Conservation (phyloP, 202 grass and related monocot species). For the Thinopyrum obtusiflorum region DNA sequence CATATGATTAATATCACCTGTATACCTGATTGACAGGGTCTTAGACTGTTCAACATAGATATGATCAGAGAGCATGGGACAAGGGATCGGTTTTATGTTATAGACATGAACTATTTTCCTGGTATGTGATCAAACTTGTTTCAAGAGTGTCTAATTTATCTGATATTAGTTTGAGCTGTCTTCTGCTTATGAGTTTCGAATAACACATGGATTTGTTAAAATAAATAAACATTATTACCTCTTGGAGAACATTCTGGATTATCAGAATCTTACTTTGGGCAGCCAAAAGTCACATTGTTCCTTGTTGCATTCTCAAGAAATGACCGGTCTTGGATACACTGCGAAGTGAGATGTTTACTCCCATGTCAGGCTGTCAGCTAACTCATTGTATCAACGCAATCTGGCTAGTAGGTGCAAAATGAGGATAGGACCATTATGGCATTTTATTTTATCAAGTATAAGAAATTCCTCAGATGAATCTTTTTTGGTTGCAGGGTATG, state of each 20-base stretch:
- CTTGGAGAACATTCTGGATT: too few species aligned
- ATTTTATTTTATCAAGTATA: not conserved
- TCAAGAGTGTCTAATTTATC: not conserved
- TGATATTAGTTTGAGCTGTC: not conserved
- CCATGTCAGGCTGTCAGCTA: not conserved
- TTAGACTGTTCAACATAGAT: conserved; percentile 96
- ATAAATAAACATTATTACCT: too few species aligned
- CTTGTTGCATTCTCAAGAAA: too few species aligned
- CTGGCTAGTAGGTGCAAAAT: not conserved
- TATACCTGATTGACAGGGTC: conserved; percentile 56
- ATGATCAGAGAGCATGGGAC: conserved; percentile 90
- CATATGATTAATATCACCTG: not conserved
- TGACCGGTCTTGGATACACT: not conserved
- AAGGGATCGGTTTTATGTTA: conserved; percentile 90
- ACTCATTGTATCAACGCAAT: not conserved
- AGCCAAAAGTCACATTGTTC: too few species aligned
- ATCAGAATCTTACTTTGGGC: too few species aligned
- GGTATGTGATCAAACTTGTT: conserved; percentile 43
- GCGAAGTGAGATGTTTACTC: conserved; percentile 17
- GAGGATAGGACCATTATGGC: not conserved
- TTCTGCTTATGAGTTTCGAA: not conserved
- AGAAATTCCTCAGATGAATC: conserved; percentile 9
- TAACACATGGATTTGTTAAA: not conserved
- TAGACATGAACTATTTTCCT: conserved; percentile 99
- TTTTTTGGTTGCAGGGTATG: conserved; percentile 48